Conservation (phyloP, 345 rosid genomes). For the Euphorbia peplus region DNA sequence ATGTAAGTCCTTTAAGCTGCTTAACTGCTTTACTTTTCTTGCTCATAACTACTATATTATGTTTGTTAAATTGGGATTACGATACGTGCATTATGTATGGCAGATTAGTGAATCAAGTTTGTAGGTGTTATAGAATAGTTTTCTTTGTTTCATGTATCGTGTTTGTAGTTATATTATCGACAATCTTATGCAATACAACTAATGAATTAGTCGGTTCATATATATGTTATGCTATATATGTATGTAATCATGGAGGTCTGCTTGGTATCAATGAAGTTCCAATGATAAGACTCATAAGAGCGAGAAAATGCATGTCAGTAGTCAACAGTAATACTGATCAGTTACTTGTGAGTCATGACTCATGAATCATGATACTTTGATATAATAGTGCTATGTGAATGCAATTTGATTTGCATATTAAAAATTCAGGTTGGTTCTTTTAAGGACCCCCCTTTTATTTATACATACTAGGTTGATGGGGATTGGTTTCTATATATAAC, state of each 20-base stretch:
- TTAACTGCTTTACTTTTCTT: not conserved
- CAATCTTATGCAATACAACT: not conserved
- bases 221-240: not conserved
- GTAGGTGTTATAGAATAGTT: not conserved
- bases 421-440: not conserved
- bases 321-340: not conserved
- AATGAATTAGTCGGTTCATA: not conserved
- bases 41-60: not conserved
- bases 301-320: not conserved
- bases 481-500: not conserved
- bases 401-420: not conserved
- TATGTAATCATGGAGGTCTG: not conserved
- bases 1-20: slow-evolving; percentile 45
- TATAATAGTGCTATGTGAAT: not conserved
- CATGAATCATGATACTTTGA: not conserved
- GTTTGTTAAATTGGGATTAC: not conserved
- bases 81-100: not conserved
- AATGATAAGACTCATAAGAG: not conserved
- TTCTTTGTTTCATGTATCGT: not conserved
- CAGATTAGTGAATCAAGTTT: not conserved
- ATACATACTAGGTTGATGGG: not conserved
- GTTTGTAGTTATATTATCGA: not conserved
- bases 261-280: not conserved
- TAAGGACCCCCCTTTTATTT: not conserved
- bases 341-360: too few relatives aligned